Conservation (phyloP, 495 filamentous ascomycete genomes). For the Jackrogersella multiformis region DNA sequence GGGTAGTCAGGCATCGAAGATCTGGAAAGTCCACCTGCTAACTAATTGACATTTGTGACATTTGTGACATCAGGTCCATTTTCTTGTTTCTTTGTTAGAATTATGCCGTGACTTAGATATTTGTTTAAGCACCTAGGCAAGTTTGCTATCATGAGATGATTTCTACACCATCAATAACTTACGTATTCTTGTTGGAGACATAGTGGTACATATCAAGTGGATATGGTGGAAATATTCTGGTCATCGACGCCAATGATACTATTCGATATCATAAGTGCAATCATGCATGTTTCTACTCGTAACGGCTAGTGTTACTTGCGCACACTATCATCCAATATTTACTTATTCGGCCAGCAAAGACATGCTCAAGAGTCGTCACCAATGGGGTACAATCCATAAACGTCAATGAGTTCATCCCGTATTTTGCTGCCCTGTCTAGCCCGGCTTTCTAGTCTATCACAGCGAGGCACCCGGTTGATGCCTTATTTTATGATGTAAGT, state of each 20-base stretch:
- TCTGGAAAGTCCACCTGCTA: neutral
- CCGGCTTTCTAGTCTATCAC: slow-evolving; percentile 1
- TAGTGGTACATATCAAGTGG: neutral
- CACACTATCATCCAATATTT: slow-evolving; percentile 9
- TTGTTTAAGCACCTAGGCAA: too few relatives aligned
- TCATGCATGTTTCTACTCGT: neutral
- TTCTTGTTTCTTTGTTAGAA: neutral
- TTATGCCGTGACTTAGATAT: neutral
- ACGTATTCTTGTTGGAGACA: slow-evolving; percentile 1
- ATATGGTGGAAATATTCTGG: neutral
- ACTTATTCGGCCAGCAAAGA: slow-evolving; percentile 4
- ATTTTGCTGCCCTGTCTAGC: slow-evolving; percentile 13
- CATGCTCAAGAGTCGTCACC: neutral
- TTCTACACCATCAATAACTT: neutral
- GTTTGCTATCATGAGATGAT: neutral
- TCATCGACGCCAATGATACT: neutral
- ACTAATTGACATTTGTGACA: neutral
- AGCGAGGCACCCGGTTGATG: slow-evolving; percentile 19
- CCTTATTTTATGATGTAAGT: slow-evolving; percentile 35
- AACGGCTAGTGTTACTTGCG: neutral
- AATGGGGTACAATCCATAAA: slow-evolving; percentile 1
- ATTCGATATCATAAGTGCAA: neutral
- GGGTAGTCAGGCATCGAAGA: too few relatives aligned
- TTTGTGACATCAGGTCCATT: neutral
- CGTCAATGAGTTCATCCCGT: slow-evolving; percentile 15